Evolutionary conservation across 78 protist genomes (phyloP).

Genomic region (Dictyostelium purpureum): DNA sequence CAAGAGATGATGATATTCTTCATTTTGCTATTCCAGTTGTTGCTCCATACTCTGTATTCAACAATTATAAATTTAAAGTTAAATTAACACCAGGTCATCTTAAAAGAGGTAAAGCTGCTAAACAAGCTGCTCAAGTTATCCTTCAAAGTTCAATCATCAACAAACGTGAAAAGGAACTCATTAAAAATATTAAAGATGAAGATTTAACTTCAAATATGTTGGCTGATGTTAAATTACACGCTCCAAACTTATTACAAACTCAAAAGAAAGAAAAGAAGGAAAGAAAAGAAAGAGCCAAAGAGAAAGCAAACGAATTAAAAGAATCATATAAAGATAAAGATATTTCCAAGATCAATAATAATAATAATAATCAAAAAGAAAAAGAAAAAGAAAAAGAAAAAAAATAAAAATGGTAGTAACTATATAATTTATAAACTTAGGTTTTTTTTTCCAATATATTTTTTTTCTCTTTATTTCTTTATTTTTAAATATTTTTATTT

Average conservation of each 20-base stretch:
- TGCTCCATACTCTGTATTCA: constrained; percentile 85
- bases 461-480: too few species aligned
- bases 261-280: constrained; percentile 52
- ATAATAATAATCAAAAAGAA: not conserved
- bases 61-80: constrained; percentile 84
- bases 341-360: not conserved
- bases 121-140: constrained; percentile 31
- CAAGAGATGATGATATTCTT: constrained; percentile 81
- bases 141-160: not conserved
- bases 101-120: constrained; percentile 90
- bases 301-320: constrained; percentile 31
- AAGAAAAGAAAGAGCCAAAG: constrained; percentile 39
- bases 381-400: too few species aligned
- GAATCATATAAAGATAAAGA: constrained; percentile 30
- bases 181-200: constrained; percentile 59
- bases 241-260: constrained; percentile 42
- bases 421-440: too few species aligned
- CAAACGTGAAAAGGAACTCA: constrained; percentile 52
- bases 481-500: not conserved
- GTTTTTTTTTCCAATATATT: not conserved
- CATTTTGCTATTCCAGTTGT: constrained; percentile 92
- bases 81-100: constrained; percentile 92
- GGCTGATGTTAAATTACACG: constrained; percentile 53
- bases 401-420: too few species aligned
- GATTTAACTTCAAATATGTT: constrained; percentile 73